Evolutionary conservation across 148 eudicot species (phyloP).

Genomic region (Polygonum aviculare): DNA sequence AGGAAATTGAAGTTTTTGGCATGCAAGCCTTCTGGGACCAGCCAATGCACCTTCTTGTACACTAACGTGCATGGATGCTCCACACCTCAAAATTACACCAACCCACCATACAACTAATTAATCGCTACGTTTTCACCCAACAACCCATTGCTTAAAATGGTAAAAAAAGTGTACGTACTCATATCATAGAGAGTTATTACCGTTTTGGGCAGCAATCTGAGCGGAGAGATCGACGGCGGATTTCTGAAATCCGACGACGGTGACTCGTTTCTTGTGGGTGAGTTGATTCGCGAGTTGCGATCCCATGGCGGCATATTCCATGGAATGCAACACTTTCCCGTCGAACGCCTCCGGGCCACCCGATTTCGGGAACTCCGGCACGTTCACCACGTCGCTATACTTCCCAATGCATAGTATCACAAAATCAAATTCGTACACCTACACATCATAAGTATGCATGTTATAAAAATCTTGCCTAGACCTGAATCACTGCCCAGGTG

Average conservation of each 20-base stretch:
- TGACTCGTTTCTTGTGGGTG: not conserved
- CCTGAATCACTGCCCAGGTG: too few species aligned
- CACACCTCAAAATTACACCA: not conserved
- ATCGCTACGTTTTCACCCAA: too few species aligned
- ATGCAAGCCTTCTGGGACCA: slow-evolving; percentile 18
- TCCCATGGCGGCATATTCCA: slow-evolving; percentile 2
- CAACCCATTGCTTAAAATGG: too few species aligned
- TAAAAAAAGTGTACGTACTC: too few species aligned
- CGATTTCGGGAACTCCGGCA: not conserved
- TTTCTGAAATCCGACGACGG: slow-evolving; percentile 9
- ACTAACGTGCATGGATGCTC: slow-evolving; percentile 19
- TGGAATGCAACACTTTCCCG: not conserved
- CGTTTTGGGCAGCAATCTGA: slow-evolving; percentile 1
- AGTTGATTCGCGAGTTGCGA: not conserved
- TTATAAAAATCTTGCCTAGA: too few species aligned
- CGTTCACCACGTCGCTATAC: not conserved
- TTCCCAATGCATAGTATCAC: slow-evolving; percentile 9
- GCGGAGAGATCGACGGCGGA: slow-evolving; percentile 2
- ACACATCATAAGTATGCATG: not conserved
- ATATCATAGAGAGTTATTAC: too few species aligned
- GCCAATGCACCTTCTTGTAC: slow-evolving; percentile 26
- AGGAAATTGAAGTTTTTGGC: slow-evolving; percentile 11
- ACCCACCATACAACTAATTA: too few species aligned
- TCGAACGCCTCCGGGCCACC: not conserved
- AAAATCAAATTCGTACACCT: slow-evolving; percentile 5